Base-by-base conservation (phyloP, 148 eudicot genomes). In the Persicaria maculosa region DNA sequence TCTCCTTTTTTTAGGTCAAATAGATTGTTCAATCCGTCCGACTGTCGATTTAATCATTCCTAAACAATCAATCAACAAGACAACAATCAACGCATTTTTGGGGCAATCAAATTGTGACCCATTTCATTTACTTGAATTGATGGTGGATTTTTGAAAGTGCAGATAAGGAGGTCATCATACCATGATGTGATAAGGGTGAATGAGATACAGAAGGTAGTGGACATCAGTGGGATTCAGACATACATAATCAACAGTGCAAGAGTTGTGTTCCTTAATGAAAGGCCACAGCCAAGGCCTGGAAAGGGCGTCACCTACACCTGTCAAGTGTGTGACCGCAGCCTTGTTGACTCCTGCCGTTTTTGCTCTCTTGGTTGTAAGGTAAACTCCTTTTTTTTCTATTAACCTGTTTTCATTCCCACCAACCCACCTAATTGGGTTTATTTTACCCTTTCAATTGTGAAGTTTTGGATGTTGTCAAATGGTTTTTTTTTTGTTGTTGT, bases 351-450 rank as follows among this genome's bases (percentile, higher is more conserved):
- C 36, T 71, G 19, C 54, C 53, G 73, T 46, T 71, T 46, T 52
- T 71, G 73, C 53, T 71, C 73, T 48, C 73, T 71, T 71, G 53
- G 73, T 71, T 71, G 73, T 46, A 71, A 71, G 73, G 73, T 71
- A 71, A 44, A 48, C 40, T 31, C 40, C 40, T 52, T 52, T 52
- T 52, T 5, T 5, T 10, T 52, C n/a, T n/a, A n/a, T 52, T 52
- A 52, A 1, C n/a, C 57, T 52, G n/a, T 52, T 52, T 52, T 52
- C 57, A 16, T 5, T 10, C 57, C 67, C 25, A 19, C 15, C 43
- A 59, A 22, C 4, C 25, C 25, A 59, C 67, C 67, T 40, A 58
- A 1, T 20, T 58, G 64, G 12, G 7, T 1, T 9, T 57, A 19
- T 9, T 22, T 59, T 59, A 31, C 40, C 2, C 40, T 31, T 3